These are phyloP conservation scores for Globisporangium recalcitrans DNA, from an alignment of 352 stramenopile genomes.

Conservation along the genomic window DNA sequence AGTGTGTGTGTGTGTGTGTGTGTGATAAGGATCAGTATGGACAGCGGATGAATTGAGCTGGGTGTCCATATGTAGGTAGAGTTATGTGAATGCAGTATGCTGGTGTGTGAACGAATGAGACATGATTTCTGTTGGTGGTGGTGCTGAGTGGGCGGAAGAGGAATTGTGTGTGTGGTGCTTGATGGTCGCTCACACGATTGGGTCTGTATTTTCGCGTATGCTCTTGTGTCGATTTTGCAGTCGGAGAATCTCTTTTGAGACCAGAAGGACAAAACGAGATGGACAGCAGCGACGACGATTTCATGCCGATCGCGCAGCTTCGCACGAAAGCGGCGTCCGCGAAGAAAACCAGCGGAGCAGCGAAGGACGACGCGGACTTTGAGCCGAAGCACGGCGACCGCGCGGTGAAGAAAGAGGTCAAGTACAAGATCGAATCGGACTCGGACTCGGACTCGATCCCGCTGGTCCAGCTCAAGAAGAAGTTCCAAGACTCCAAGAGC, in stretches of 20 bases:
- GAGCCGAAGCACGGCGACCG: conserved; percentile 12
- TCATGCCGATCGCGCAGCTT: conserved; percentile 65
- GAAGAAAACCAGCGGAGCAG: conserved; percentile 20
- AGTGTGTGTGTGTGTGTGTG: background rate
- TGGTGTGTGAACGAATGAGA: background rate
- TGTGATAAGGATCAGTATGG: too few relatives aligned
- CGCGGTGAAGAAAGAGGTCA: conserved; percentile 19
- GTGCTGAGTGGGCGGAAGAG: background rate
- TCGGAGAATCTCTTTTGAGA: background rate
- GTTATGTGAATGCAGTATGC: background rate
- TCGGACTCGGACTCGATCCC: conserved; percentile 78
- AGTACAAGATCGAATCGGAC: conserved; percentile 39
- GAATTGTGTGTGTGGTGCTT: background rate
- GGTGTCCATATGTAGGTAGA: background rate
- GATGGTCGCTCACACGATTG: background rate
- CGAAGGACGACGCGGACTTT: conserved; percentile 18
- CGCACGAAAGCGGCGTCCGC: conserved; percentile 34
- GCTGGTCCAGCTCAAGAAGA: conserved; percentile 82
- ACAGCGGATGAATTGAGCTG: background rate
- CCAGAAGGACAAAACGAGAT: conserved; percentile 16
- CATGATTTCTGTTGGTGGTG: background rate
- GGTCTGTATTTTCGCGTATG: conserved; percentile 13
- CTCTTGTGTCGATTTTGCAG: background rate
- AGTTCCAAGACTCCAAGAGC: conserved; percentile 6
- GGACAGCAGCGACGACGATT: conserved; percentile 77